Evolutionary conservation across 2,329 filamentous ascomycete genomes (phyloP).

Genomic region (Epichloe amarillans): DNA sequence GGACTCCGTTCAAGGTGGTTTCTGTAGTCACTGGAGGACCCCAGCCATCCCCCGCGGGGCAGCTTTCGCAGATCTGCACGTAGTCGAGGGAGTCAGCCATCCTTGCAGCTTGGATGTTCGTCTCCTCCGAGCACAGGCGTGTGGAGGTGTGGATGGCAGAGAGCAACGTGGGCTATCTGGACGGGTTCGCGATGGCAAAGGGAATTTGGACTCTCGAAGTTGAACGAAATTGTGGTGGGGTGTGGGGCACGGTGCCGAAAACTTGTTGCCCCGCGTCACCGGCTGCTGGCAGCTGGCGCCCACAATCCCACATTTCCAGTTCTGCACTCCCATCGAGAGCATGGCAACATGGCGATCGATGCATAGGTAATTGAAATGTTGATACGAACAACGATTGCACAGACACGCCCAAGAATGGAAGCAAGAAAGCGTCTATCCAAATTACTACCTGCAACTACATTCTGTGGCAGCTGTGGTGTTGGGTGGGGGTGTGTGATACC

Average conservation of each 20-base stretch:
- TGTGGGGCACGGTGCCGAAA: slow-evolving; percentile 20
- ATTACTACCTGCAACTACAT: background rate
- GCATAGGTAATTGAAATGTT: background rate
- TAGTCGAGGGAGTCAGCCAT: slow-evolving; percentile 43
- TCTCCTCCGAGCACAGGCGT: background rate
- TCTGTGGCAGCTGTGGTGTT: background rate
- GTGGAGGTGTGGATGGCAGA: background rate
- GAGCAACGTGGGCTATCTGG: slow-evolving; percentile 1
- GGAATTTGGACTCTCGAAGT: slow-evolving; percentile 21
- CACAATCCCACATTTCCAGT: slow-evolving; percentile 4
- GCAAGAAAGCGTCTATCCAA: too few relatives aligned
- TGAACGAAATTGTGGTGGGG: slow-evolving; percentile 30
- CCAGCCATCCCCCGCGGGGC: slow-evolving; percentile 75
- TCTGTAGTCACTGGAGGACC: slow-evolving; percentile 71
- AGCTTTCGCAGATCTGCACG: slow-evolving; percentile 54
- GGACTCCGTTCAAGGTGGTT: slow-evolving; percentile 85
- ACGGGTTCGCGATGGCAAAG: slow-evolving; percentile 12
- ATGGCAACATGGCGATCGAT: too few relatives aligned
- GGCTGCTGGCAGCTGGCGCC: slow-evolving; percentile 1
- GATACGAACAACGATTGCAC: background rate
- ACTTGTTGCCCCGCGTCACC: slow-evolving; percentile 15
- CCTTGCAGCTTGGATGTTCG: slow-evolving; percentile 9
- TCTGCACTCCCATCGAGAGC: background rate
- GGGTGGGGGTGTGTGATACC: background rate
- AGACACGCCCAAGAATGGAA: too few relatives aligned